phyloP scores from a whole-genome alignment of 257 asterid species.

The Knoxia roxburghii region DNA sequence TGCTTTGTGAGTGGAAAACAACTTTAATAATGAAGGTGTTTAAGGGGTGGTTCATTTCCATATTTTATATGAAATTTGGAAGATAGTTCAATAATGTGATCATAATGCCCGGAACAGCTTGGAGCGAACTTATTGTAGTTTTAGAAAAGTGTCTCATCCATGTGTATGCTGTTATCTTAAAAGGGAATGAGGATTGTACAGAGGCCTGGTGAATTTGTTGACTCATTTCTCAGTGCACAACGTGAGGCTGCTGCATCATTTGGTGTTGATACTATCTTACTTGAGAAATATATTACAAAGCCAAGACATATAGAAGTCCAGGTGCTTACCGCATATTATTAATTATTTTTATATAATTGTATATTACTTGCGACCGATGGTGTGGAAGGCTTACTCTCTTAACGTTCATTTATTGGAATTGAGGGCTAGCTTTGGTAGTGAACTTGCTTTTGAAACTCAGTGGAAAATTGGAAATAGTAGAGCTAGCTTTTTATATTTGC shows the following conservation, averaged over 20 bases:
- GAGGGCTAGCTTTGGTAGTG: not conserved
- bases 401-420: not conserved
- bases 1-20: not conserved
- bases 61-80: not conserved
- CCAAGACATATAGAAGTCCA: constrained; percentile 99
- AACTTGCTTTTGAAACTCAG: not conserved
- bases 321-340: constrained; percentile 39
- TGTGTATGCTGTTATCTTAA: constrained; percentile 22
- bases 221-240: constrained; percentile 90
- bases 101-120: no score
- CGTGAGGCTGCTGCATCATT: constrained; percentile 99
- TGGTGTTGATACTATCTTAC: constrained; percentile 76
- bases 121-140: not conserved
- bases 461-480: not conserved
- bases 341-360: constrained; percentile 1
- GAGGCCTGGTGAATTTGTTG: constrained; percentile 67
- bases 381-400: not conserved
- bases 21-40: not conserved
- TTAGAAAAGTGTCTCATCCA: not conserved
- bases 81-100: not conserved
- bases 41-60: not conserved
- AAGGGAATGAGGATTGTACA: constrained; percentile 99
- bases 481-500: not conserved
- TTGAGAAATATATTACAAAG: constrained; percentile 91
- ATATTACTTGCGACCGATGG: not conserved